Percentiles rank a stretch among this genome's conserved stretches.
phyloP scores from a whole-genome alignment of 2,329 filamentous ascomycete genomes.

The Colletotrichum musae region DNA sequence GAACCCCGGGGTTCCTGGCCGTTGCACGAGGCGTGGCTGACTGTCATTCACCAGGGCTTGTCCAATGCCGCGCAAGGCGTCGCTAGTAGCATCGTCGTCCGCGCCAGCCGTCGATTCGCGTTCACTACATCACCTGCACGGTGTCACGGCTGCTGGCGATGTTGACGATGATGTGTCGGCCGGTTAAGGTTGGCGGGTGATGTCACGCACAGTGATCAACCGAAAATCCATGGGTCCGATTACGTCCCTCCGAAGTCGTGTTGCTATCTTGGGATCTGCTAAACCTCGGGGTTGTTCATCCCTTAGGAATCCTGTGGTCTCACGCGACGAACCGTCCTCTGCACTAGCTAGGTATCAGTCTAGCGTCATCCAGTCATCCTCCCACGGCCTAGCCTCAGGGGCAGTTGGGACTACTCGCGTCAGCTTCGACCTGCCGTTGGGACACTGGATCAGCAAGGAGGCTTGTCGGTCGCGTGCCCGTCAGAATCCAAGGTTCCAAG shows the following conservation, averaged over 20 bases:
- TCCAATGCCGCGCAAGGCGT: not conserved
- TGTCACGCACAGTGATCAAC: constrained; percentile 8
- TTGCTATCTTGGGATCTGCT: constrained; percentile 7
- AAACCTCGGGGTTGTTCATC: constrained; percentile 20
- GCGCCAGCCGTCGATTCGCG: constrained; percentile 12
- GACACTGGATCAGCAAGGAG: not conserved
- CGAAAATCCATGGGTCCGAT: constrained; percentile 3
- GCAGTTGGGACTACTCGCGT: not conserved
- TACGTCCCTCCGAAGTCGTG: not conserved
- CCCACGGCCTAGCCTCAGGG: not conserved
- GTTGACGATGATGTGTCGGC: constrained; percentile 17
- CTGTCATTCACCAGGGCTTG: constrained; percentile 14
- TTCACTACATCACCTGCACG: constrained; percentile 5
- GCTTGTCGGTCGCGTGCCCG: not conserved
- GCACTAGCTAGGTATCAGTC: not conserved
- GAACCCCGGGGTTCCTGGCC: constrained; percentile 19
- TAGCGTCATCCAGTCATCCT: not conserved
- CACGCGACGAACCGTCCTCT: constrained; percentile 11
- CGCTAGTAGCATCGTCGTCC: not conserved
- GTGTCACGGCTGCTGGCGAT: constrained; percentile 1
- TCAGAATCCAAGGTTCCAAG: not conserved
- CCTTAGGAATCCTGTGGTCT: constrained; percentile 21
- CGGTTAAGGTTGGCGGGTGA: constrained; percentile 12
- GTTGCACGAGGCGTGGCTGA: constrained; percentile 13
- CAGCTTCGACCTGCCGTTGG: not conserved